Conservation (phyloP, 768 basidiomycete species). For the Arthromyces matolae region DNA sequence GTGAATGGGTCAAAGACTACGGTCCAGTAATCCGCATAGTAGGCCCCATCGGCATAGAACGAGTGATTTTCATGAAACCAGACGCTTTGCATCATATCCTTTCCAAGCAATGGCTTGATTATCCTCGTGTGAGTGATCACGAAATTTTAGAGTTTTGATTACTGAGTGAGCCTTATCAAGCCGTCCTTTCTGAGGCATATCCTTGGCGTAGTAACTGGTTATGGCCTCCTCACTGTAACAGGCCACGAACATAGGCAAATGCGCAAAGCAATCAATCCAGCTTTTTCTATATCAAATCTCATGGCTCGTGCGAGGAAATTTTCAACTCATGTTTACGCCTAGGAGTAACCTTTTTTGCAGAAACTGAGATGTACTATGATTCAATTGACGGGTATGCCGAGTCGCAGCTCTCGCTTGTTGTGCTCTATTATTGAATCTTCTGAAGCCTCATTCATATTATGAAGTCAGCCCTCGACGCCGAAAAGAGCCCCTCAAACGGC, state of each 20-base stretch:
- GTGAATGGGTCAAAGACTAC: constrained; percentile 44
- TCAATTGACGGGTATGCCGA: constrained; percentile 38
- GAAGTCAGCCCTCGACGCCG: constrained; percentile 24
- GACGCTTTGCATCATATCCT: constrained; percentile 42
- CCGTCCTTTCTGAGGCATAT: constrained; percentile 41
- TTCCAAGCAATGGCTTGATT: constrained; percentile 40
- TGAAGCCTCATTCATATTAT: constrained; percentile 36
- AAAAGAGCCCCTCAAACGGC: constrained; percentile 20
- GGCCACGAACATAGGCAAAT: constrained; percentile 47
- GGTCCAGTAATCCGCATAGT: constrained; percentile 42
- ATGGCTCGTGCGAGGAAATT: constrained; percentile 32
- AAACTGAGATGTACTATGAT: constrained; percentile 45
- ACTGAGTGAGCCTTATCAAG: constrained; percentile 19
- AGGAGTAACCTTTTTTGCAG: constrained; percentile 16
- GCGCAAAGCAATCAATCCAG: constrained; percentile 50
- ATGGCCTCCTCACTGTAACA: constrained; percentile 46
- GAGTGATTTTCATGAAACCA: constrained; percentile 41
- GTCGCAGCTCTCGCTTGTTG: not conserved
- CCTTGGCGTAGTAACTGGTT: constrained; percentile 39
- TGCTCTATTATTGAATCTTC: not conserved
- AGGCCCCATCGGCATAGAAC: constrained; percentile 45
- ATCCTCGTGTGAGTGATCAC: constrained; percentile 33
- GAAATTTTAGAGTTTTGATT: not conserved
- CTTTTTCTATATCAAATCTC: constrained; percentile 44
- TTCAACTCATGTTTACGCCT: not conserved